Evolutionary conservation across 2,329 filamentous ascomycete genomes (phyloP).

Genomic region (Penicillium corylophilum): DNA sequence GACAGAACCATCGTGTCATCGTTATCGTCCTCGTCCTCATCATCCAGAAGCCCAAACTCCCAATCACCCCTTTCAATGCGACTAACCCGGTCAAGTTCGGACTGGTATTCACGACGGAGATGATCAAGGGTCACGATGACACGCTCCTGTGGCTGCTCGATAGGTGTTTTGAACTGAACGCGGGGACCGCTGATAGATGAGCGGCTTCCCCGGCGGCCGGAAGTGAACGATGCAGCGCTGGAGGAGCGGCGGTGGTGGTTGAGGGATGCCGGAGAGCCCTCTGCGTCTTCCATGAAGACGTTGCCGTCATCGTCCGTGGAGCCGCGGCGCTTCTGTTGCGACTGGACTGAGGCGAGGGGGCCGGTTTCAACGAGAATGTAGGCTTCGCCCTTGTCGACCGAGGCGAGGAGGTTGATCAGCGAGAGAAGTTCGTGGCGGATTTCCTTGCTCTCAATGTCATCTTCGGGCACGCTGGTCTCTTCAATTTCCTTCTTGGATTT

Average conservation of each 20-base stretch:
- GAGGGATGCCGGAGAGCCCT: slow-evolving; percentile 17
- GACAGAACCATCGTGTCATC: slow-evolving; percentile 39
- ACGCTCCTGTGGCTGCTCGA: slow-evolving; percentile 54
- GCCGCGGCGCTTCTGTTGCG: slow-evolving; percentile 49
- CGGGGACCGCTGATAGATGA: slow-evolving; percentile 16
- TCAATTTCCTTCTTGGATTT: slow-evolving; percentile 37
- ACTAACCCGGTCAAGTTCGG: slow-evolving; percentile 82
- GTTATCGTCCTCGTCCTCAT: slow-evolving; percentile 31
- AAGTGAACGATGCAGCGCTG: slow-evolving; percentile 21
- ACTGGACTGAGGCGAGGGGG: slow-evolving; percentile 13
- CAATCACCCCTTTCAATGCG: slow-evolving; percentile 89
- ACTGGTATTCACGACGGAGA: slow-evolving; percentile 83
- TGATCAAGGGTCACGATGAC: slow-evolving; percentile 83
- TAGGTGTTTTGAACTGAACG: slow-evolving; percentile 14
- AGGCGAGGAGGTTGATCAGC: slow-evolving; percentile 88
- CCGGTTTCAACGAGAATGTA: slow-evolving; percentile 63
- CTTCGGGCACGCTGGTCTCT: slow-evolving; percentile 31
- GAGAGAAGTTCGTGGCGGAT: slow-evolving; percentile 73
- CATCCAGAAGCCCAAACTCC: slow-evolving; percentile 59
- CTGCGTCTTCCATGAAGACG: slow-evolving; percentile 41
- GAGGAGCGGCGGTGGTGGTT: slow-evolving; percentile 20
- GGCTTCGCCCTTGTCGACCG: slow-evolving; percentile 75
- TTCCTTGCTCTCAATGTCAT: slow-evolving; percentile 53
- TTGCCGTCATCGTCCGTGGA: slow-evolving; percentile 42
- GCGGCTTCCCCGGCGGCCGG: slow-evolving; percentile 24